Evolutionary conservation across 805 yeast genomes (phyloP).

Genomic region (Novakomyces olei): DNA sequence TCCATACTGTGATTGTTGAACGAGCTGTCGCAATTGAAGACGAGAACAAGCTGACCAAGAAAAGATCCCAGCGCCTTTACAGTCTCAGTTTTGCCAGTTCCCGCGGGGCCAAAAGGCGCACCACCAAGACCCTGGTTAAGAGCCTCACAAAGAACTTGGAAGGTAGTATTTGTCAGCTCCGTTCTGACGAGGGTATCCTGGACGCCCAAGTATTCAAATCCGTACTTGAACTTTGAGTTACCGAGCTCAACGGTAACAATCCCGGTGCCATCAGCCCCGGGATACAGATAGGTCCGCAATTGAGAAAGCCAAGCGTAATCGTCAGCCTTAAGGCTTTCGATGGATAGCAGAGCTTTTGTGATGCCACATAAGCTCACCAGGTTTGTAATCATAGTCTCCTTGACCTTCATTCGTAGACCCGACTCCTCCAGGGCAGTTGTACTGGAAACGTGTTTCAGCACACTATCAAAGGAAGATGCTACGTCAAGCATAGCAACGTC

Average conservation of each 20-base stretch:
- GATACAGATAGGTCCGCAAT: no score
- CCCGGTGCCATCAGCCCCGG: constrained; percentile 6
- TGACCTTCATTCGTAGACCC: no score
- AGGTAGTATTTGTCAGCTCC: constrained; percentile 43
- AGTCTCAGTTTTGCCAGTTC: constrained; percentile 89
- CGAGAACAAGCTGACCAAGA: constrained; percentile 60
- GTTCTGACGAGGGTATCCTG: constrained; percentile 57
- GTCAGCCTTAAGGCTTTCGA: constrained; percentile 6
- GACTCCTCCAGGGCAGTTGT: no score
- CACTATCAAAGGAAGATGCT: no score
- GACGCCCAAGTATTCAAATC: constrained; percentile 63
- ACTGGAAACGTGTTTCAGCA: no score
- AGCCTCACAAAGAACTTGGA: constrained; percentile 50
- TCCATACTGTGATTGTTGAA: constrained; percentile 66
- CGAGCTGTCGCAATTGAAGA: constrained; percentile 77
- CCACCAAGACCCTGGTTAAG: constrained; percentile 61
- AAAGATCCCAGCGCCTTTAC: constrained; percentile 63
- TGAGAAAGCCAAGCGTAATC: constrained; percentile 28
- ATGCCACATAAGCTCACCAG: constrained; percentile 35
- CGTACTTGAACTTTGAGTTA: constrained; percentile 33
- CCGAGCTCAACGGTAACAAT: constrained; percentile 31
- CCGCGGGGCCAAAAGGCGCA: constrained; percentile 87
- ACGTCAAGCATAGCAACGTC: no score
- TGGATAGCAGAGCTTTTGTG: constrained; percentile 10
- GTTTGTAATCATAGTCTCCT: constrained; percentile 51